phyloP scores from a whole-genome alignment of 768 basidiomycete genomes.

The Podaxis sp. region DNA sequence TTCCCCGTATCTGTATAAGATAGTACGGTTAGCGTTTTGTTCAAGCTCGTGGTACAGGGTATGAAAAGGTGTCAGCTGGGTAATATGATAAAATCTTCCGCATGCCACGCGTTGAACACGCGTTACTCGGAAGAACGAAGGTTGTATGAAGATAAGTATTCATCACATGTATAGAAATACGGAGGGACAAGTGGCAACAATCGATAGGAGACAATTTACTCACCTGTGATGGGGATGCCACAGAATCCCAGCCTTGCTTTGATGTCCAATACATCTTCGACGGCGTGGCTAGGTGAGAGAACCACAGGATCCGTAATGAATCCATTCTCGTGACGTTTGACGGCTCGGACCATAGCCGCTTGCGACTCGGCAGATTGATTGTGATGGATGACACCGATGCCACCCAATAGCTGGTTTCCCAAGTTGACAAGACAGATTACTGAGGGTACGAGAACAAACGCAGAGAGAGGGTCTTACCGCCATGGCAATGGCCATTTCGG shows the following conservation, averaged over 20 bases:
- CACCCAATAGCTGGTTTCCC: constrained; percentile 72
- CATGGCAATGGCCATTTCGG: constrained; percentile 89
- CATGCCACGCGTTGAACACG: constrained; percentile 65
- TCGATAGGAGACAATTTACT: constrained; percentile 31
- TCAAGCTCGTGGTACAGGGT: background rate
- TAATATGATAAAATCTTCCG: constrained; percentile 46
- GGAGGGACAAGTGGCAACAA: constrained; percentile 1
- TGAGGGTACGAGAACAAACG: constrained; percentile 11
- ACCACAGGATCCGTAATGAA: constrained; percentile 97
- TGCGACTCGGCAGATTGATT: constrained; percentile 84
- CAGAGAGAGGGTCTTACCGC: constrained; percentile 57
- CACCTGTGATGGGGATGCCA: constrained; percentile 96
- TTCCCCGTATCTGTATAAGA: constrained; percentile 69
- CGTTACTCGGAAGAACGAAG: constrained; percentile 94
- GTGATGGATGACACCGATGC: constrained; percentile 98
- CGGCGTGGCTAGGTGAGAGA: constrained; percentile 71
- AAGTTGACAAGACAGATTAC: constrained; percentile 21
- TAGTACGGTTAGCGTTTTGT: background rate
- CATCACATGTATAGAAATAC: constrained; percentile 38
- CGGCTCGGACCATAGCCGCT: constrained; percentile 95
- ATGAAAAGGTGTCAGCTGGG: constrained; percentile 35
- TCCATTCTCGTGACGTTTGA: constrained; percentile 98
- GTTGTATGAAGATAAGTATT: constrained; percentile 50
- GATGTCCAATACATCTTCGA: constrained; percentile 91
- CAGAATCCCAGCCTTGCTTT: constrained; percentile 92